Evolutionary conservation across 225 moss, liverwort and hornwort genomes (phyloP).

Genomic region (Rhytidiadelphus loreus): DNA sequence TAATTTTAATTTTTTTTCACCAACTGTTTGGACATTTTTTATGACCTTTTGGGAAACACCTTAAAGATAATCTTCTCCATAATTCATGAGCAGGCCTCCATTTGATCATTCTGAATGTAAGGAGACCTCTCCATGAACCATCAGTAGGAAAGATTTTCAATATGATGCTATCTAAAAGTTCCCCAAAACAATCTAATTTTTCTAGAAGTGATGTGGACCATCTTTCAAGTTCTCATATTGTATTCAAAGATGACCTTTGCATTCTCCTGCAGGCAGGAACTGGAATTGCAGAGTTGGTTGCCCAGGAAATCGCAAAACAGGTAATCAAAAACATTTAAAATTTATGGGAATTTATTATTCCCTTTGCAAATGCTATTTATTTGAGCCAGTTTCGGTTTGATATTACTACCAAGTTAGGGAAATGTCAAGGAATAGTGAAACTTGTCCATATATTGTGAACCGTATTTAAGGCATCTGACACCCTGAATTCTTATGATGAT

Average conservation of each 20-base stretch:
- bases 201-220: neutral
- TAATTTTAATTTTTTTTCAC: neutral
- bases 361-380: too few relatives aligned
- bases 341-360: neutral
- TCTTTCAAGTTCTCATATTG: neutral
- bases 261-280: conserved; percentile 37
- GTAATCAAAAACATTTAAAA: neutral
- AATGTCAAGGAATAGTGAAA: neutral
- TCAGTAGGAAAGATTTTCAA: neutral
- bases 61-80: neutral
- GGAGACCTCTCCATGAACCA: neutral
- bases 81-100: neutral
- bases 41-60: neutral
- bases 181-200: neutral
- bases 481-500: neutral
- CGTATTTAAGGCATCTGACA: neutral
- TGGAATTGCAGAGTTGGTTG: conserved; percentile 45
- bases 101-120: neutral
- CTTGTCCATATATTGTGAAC: neutral
- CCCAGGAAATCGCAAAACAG: conserved; percentile 43
- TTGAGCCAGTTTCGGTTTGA: neutral
- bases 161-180: neutral
- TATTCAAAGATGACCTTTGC: neutral
- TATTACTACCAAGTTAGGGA: neutral
- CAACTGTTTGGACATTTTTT: neutral